These are phyloP conservation scores for Allium fistulosum DNA, from an alignment of 106 monocot genomes.

Conservation along the genomic window DNA sequence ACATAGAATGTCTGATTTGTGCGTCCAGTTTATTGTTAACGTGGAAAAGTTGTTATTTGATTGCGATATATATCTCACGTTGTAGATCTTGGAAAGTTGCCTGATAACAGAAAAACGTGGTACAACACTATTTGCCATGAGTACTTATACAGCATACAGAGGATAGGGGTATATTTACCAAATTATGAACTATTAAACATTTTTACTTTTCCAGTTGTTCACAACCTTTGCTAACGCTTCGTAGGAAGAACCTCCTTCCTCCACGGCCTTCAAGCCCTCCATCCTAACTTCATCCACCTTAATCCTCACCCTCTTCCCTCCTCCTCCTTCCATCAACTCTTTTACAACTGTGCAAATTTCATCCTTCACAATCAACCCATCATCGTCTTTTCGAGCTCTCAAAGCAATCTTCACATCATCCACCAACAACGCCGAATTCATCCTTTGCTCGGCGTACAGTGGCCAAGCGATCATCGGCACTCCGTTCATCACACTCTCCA, in stretches of 20 bases:
- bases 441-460: slow-evolving; percentile 66
- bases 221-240: slow-evolving; percentile 14
- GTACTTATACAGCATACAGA: no score
- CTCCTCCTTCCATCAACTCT: slow-evolving; percentile 49
- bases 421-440: slow-evolving; percentile 59
- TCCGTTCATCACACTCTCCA: slow-evolving; percentile 50
- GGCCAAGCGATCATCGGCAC: slow-evolving; percentile 85
- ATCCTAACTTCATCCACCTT: slow-evolving; percentile 20
- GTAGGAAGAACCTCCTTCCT: slow-evolving; percentile 27
- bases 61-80: no score
- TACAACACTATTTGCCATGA: no score
- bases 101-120: no score
- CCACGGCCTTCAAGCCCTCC: slow-evolving; percentile 5
- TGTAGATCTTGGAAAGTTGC: no score
- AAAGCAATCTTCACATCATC: slow-evolving; percentile 33
- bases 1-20: no score
- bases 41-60: no score
- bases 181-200: no score
- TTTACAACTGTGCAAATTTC: slow-evolving; percentile 39
- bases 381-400: slow-evolving; percentile 8
- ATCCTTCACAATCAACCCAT: slow-evolving; percentile 24
- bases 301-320: slow-evolving; percentile 22
- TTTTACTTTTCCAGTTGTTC: slow-evolving; percentile 5
- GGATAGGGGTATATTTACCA: no score
- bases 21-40: no score